Percentiles rank a stretch among this genome's conserved stretches.
Conservation (phyloP, 2,329 filamentous ascomycete genomes). For the Aulographum hederae region DNA sequence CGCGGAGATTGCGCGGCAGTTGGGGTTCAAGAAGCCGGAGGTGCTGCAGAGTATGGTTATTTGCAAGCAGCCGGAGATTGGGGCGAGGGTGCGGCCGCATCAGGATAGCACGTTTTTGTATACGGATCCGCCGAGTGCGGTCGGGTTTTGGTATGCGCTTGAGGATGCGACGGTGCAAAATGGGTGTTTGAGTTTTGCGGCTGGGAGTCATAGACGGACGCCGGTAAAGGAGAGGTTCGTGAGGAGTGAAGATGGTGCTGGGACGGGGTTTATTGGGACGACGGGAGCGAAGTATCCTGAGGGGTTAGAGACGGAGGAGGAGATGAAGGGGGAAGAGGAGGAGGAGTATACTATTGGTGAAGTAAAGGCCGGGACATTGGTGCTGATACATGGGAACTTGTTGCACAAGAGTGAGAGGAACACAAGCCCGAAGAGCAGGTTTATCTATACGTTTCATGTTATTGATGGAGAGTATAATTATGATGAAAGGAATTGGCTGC, state of each 20-base stretch:
- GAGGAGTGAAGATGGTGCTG: conserved; percentile 21
- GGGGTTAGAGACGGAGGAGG: conserved; percentile 19
- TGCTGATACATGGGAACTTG: conserved; percentile 89
- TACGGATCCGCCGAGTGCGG: conserved; percentile 70
- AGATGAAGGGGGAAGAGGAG: conserved; percentile 21
- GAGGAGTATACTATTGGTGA: conserved; percentile 61
- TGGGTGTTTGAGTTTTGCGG: conserved; percentile 74
- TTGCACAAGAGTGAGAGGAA: conserved; percentile 96
- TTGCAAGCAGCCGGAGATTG: conserved; percentile 94
- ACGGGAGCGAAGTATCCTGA: conserved; percentile 44
- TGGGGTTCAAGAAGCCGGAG: conserved; percentile 61
- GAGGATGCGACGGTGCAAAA: conserved; percentile 80
- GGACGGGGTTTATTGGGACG: conserved; percentile 40
- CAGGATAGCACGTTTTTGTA: conserved; percentile 90
- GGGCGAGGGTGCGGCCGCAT: conserved; percentile 75
- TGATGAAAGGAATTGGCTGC: conserved; percentile 82
- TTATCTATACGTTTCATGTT: conserved; percentile 95
- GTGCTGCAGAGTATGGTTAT: conserved; percentile 93
- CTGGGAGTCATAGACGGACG: conserved; percentile 61
- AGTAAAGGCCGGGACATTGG: conserved; percentile 78
- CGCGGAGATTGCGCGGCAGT: conserved; percentile 44
- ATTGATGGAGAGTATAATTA: conserved; percentile 72
- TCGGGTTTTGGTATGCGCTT: conserved; percentile 94
- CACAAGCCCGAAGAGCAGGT: conserved; percentile 64
- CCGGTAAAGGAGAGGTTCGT: conserved; percentile 60